Evolutionary conservation across 345 rosid genomes (phyloP).

Genomic region (Reutealis trisperma): DNA sequence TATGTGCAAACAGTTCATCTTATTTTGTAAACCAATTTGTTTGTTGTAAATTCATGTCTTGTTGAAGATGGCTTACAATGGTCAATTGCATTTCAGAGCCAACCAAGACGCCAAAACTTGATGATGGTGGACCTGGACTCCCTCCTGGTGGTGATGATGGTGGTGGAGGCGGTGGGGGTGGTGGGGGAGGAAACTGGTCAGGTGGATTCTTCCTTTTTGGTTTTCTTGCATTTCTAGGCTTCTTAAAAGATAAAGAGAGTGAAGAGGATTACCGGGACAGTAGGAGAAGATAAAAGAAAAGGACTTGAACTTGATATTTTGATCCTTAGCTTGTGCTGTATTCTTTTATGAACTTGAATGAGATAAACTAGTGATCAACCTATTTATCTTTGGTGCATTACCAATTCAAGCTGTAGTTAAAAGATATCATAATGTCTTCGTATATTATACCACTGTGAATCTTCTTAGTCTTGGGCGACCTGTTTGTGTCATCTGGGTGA

Average conservation of each 20-base stretch:
- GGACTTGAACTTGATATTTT: no score
- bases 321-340: neutral
- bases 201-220: slow-evolving; percentile 95
- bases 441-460: neutral
- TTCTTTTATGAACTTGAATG: neutral
- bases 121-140: slow-evolving; percentile 78
- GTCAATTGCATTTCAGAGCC: slow-evolving; percentile 24
- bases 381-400: neutral
- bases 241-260: slow-evolving; percentile 76
- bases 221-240: slow-evolving; percentile 78
- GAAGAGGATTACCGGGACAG: slow-evolving; percentile 55
- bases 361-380: neutral
- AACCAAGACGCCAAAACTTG: slow-evolving; percentile 54
- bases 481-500: neutral
- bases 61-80: neutral
- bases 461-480: neutral
- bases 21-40: neutral
- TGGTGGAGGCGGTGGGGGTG: slow-evolving; percentile 92
- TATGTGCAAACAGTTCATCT: neutral
- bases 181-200: slow-evolving; percentile 84
- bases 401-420: neutral
- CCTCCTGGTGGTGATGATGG: slow-evolving; percentile 77
- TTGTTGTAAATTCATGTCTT: neutral
- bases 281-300: slow-evolving; percentile 46
- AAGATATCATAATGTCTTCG: neutral